These are phyloP conservation scores for Linaria vulgaris DNA, from an alignment of 257 asterid genomes.

Conservation along the genomic window DNA sequence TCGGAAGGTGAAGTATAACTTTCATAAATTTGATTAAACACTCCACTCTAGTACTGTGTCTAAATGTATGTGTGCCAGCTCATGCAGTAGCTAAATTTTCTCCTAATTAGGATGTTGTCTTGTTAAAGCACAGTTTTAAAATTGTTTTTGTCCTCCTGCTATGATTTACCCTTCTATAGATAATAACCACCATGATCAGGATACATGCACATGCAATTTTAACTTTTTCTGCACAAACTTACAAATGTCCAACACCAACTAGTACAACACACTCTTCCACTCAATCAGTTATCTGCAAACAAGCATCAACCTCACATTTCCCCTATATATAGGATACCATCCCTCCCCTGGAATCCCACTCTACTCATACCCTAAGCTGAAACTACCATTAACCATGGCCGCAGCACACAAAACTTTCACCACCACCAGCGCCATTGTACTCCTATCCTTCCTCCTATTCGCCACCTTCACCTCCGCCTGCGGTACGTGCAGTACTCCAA, in stretches of 20 bases:
- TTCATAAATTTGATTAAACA: no score
- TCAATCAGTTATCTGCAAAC: slow-evolving; percentile 28
- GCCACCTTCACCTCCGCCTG: slow-evolving; percentile 46
- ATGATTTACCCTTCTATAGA: no score
- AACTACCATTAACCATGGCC: slow-evolving; percentile 44
- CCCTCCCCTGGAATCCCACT: slow-evolving; percentile 29
- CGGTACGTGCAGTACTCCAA: slow-evolving; percentile 34
- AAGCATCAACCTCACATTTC: slow-evolving; percentile 51
- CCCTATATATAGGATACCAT: slow-evolving; percentile 39
- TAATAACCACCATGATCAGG: neutral
- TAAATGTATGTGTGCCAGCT: no score
- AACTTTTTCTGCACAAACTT: slow-evolving; percentile 32
- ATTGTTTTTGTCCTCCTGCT: neutral
- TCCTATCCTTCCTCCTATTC: slow-evolving; percentile 43
- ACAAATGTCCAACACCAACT: slow-evolving; percentile 51
- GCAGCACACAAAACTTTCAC: slow-evolving; percentile 23
- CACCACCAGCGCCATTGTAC: slow-evolving; percentile 30
- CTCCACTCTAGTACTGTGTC: no score
- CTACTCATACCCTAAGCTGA: slow-evolving; percentile 7
- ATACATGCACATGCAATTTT: slow-evolving; percentile 11
- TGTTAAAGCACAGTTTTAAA: no score
- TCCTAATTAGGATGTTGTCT: no score
- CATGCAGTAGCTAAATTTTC: no score
- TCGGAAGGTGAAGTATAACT: no score
- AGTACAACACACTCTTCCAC: slow-evolving; percentile 31